Evolutionary conservation across 495 filamentous ascomycete genomes (phyloP).

Genomic region (Annulohypoxylon bovei): DNA sequence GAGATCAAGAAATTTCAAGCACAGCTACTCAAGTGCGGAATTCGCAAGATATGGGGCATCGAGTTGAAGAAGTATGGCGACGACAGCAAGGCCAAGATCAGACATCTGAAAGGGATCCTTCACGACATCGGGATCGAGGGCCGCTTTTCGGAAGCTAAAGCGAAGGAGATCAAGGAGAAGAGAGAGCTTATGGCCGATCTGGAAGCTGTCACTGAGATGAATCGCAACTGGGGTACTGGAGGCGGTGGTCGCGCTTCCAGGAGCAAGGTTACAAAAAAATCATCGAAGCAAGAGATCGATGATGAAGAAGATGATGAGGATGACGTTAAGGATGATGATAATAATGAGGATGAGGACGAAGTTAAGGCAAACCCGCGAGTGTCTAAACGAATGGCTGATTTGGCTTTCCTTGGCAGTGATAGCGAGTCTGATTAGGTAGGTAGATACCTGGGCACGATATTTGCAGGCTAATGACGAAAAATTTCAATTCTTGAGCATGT

Average conservation of each 20-base stretch:
- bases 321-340: conserved; percentile 50
- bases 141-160: conserved; percentile 83
- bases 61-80: conserved; percentile 81
- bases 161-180: conserved; percentile 82
- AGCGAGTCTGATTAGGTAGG: conserved; percentile 59
- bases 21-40: conserved; percentile 89
- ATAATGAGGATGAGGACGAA: conserved; percentile 45
- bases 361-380: conserved; percentile 40
- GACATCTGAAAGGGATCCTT: conserved; percentile 80
- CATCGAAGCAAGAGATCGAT: conserved; percentile 45
- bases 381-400: conserved; percentile 51
- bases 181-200: conserved; percentile 85
- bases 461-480: neutral
- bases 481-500: neutral
- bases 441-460: neutral
- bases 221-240: conserved; percentile 76
- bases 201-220: conserved; percentile 80
- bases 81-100: conserved; percentile 78
- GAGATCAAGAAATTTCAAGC: conserved; percentile 93
- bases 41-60: conserved; percentile 90
- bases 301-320: conserved; percentile 49
- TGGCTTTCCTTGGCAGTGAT: conserved; percentile 58
- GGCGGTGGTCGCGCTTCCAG: conserved; percentile 47
- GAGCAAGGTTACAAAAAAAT: conserved; percentile 45
- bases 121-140: conserved; percentile 86